Evolutionary conservation across 1,284 basidiomycete species (phyloP).

Genomic region (Kalmanozyma brasiliensis): DNA sequence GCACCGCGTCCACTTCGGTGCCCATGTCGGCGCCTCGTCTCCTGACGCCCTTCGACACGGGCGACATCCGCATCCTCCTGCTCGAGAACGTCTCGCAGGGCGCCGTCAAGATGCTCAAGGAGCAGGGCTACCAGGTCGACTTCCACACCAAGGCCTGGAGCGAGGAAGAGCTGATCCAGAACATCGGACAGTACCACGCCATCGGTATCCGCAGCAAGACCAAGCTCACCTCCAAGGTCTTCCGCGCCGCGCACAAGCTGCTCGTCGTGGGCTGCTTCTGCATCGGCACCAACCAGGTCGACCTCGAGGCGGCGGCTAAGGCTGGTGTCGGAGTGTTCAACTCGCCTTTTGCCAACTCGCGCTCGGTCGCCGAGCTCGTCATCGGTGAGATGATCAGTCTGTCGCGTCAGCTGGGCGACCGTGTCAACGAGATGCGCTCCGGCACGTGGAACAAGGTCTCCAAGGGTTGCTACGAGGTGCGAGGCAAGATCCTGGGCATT

Average conservation of each 20-base stretch:
- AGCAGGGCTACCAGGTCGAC: constrained; percentile 92
- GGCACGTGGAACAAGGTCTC: constrained; percentile 99
- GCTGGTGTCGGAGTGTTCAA: constrained; percentile 98
- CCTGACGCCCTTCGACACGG: constrained; percentile 63
- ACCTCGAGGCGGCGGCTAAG: constrained; percentile 83
- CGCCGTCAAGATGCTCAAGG: constrained; percentile 82
- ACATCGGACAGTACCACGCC: constrained; percentile 88
- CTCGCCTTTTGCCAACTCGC: constrained; percentile 98
- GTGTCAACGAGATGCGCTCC: constrained; percentile 84
- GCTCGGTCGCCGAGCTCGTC: constrained; percentile 98
- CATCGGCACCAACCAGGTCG: constrained; percentile 99
- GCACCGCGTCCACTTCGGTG: constrained; percentile 44
- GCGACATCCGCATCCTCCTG: constrained; percentile 74
- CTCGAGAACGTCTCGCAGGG: constrained; percentile 96
- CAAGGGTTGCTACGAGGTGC: constrained; percentile 96
- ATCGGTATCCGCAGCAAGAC: constrained; percentile 98
- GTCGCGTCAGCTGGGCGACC: constrained; percentile 92
- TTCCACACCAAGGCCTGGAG: constrained; percentile 86
- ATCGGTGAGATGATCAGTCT: constrained; percentile 92
- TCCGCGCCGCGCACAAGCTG: constrained; percentile 74
- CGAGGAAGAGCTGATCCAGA: constrained; percentile 90
- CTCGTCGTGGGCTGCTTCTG: constrained; percentile 99
- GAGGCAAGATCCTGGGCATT: constrained; percentile 97
- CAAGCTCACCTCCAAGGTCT: constrained; percentile 88
- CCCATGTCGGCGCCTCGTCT: constrained; percentile 52